Conservation (phyloP, 2,329 filamentous ascomycete species). For the Claviceps citrina region DNA sequence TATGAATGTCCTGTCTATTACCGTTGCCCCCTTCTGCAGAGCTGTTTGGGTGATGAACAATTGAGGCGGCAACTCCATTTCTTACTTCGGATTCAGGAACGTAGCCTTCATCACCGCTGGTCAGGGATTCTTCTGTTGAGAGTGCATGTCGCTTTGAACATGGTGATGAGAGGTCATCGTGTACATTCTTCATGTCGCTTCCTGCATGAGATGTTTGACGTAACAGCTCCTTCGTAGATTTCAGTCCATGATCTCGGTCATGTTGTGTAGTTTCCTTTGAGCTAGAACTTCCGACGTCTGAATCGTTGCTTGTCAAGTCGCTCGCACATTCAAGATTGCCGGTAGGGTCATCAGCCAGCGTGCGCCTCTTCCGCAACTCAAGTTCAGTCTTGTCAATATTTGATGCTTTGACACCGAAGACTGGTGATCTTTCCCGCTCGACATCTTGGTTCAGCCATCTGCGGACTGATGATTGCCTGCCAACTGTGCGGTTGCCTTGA, state of each 20-base stretch:
- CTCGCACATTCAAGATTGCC: background rate
- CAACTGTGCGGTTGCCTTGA: background rate
- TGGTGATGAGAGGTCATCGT: background rate
- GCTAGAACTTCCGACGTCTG: background rate
- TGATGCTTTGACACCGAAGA: background rate
- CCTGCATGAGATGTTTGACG: background rate
- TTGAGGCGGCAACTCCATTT: background rate
- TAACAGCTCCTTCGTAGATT: background rate
- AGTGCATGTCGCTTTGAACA: background rate
- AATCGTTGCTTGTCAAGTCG: background rate
- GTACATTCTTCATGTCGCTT: background rate
- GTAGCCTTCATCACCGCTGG: background rate
- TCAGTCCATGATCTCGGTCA: background rate
- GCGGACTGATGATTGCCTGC: background rate
- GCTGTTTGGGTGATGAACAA: background rate
- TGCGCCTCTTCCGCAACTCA: background rate
- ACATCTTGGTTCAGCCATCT: conserved; percentile 1
- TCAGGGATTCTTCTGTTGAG: background rate
- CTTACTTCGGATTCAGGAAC: background rate
- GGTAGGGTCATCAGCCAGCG: background rate
- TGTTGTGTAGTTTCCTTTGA: background rate
- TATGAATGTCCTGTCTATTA: background rate
- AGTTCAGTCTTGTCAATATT: background rate
- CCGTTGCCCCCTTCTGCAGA: background rate
- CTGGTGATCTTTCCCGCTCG: background rate